Evolutionary conservation across 164 flowering plant species (phyloP), one percentile per base, ranked within the genome.

Genomic region (Stephania yunnanensis): DNA sequence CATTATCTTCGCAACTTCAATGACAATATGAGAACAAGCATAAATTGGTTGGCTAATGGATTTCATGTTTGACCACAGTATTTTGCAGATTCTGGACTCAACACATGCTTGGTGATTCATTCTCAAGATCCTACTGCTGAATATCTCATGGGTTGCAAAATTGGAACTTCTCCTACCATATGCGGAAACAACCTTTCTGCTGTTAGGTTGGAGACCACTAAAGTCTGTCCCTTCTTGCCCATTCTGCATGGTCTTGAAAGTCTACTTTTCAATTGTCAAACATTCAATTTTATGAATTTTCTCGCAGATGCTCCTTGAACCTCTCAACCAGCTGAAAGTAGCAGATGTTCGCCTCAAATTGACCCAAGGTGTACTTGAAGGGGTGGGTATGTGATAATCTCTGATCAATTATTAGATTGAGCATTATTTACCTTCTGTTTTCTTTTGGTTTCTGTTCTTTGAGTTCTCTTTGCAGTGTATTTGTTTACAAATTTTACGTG

Each of bases 351-450:
- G 78, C 46, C 87, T 90, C 79, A 91, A 95, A 83, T 71, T 91
- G 85, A 88, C 91, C 19, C 95, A 93, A 84, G 98, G 97, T 75
- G 86, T 91, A 81, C 94, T 95, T 45, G 91, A 90, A 90, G 96
- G 93, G 99, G 97, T 91, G 81, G 93, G 97, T 90, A 88, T 45
- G 92, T 88, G 72, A 81, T 70, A 71, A 69, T 70, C 71, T 71
- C 53, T 61, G 74, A 22, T 73, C 68, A 66, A 15, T 45, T 58
- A 29, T 30, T 25, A 67, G 55, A 68, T 42, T 12, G 64, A 53
- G 48, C 30, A 13, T 46, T 36, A 36, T 36, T 50, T 63, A 10
- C 58, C 58, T 12, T 1, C 17, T 10, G 17, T 55, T 55, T 55
- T 55, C 6, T 2, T 55, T 55, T 55, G 8, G 3, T 55, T 55